These are phyloP conservation scores for Danielia oregonensis DNA, from an alignment of 805 yeast species.

Conservation along the genomic window DNA sequence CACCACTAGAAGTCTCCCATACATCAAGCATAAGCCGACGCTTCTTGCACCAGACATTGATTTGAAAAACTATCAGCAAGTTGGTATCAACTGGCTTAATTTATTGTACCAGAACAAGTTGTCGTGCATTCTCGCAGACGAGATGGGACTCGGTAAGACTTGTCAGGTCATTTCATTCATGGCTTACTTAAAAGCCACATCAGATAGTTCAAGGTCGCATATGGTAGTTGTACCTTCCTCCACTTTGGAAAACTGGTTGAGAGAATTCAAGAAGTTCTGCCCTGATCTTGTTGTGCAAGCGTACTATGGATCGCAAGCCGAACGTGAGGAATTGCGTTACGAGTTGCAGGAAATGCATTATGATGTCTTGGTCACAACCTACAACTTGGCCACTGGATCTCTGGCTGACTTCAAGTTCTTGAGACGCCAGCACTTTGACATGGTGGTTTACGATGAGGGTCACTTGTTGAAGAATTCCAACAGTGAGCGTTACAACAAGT, in stretches of 20 bases:
- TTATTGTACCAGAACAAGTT: conserved; percentile 71
- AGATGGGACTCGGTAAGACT: conserved; percentile 97
- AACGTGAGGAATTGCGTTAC: conserved; percentile 79
- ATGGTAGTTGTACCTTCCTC: conserved; percentile 94
- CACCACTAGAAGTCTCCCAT: conserved; percentile 27
- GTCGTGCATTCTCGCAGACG: conserved; percentile 95
- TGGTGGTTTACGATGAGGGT: conserved; percentile 94
- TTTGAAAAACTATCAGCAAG: conserved; percentile 88
- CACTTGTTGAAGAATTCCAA: conserved; percentile 91
- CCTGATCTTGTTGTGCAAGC: conserved; percentile 83
- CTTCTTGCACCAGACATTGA: conserved; percentile 59
- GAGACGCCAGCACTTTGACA: conserved; percentile 71
- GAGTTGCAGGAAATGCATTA: conserved; percentile 55
- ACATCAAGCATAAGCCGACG: conserved; percentile 69
- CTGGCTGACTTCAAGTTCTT: conserved; percentile 79
- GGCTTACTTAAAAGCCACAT: conserved; percentile 73
- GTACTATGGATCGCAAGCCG: conserved; percentile 84
- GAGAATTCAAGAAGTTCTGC: conserved; percentile 88
- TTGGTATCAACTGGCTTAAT: conserved; percentile 93
- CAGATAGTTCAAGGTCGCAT: conserved; percentile 68
- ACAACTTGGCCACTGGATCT: conserved; percentile 84
- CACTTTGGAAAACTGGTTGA: conserved; percentile 93
- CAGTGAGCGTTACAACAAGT: conserved; percentile 80
- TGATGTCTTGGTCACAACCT: conserved; percentile 93
- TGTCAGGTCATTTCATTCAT: conserved; percentile 93